phyloP scores from a whole-genome alignment of 192 early-diverging fungal genomes.

The Linnemannia zychae region DNA sequence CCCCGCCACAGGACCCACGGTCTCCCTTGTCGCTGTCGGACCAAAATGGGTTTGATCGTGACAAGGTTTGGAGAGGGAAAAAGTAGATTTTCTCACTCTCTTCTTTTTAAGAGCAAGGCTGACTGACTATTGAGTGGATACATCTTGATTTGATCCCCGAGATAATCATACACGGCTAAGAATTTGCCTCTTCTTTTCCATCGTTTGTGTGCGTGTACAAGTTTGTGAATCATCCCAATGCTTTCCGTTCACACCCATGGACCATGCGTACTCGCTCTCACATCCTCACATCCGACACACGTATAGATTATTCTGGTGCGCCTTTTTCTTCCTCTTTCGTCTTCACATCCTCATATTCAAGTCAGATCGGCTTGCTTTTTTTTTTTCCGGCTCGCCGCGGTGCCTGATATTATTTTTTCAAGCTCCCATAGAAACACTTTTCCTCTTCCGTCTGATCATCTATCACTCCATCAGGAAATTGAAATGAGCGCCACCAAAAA shows the following conservation, averaged over 20 bases:
- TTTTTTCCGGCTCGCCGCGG: not conserved
- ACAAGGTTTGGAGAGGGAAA: slow-evolving; percentile 7
- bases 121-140: not conserved
- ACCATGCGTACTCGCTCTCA: not conserved
- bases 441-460: not conserved
- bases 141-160: slow-evolving; percentile 15
- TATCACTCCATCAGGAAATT: not conserved
- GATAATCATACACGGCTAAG: slow-evolving; percentile 3
- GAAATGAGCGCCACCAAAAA: slow-evolving; percentile 5
- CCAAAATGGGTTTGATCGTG: not conserved
- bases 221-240: slow-evolving; percentile 4
- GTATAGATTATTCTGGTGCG: not conserved
- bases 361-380: not conserved
- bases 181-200: not conserved
- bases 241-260: not conserved
- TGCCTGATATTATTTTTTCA: not conserved
- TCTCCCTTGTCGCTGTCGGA: not conserved
- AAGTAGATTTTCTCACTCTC: too few species aligned
- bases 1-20: not conserved
- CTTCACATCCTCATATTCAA: not conserved
- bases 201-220: not conserved
- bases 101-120: slow-evolving; percentile 5
- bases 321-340: not conserved
- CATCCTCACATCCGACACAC: not conserved
- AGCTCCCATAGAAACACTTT: too few species aligned